Evolutionary conservation across 768 basidiomycete species (phyloP).

Genomic region (Rhodotorula kratochvilovae): DNA sequence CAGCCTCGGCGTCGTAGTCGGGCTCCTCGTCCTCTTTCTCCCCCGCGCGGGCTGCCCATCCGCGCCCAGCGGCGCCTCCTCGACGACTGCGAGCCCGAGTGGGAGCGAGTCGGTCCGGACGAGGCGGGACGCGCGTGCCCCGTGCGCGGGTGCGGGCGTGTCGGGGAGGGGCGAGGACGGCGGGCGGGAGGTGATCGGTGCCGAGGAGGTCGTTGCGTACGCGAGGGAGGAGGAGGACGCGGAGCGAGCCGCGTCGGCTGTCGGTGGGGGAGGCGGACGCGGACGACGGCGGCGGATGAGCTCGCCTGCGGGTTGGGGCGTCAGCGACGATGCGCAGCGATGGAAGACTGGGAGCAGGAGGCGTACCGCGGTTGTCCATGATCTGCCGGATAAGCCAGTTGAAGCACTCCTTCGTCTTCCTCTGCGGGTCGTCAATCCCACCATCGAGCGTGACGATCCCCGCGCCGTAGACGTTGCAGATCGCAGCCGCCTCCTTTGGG

Average conservation of each 20-base stretch:
- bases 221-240: background rate
- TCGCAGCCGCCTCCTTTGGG: constrained; percentile 35
- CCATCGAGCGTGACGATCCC: constrained; percentile 46
- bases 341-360: too few relatives aligned
- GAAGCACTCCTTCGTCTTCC: constrained; percentile 69
- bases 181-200: constrained; percentile 1
- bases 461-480: constrained; percentile 41
- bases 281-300: background rate
- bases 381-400: constrained; percentile 68
- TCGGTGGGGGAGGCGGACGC: constrained; percentile 1
- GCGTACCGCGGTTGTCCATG: constrained; percentile 51
- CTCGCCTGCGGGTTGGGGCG: background rate
- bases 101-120: background rate
- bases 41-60: background rate
- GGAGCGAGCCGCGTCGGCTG: constrained; percentile 13
- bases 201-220: constrained; percentile 10
- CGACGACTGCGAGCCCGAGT: constrained; percentile 5
- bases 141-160: background rate
- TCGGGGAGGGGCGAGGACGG: background rate
- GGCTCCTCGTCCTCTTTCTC: background rate
- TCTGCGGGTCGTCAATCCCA: constrained; percentile 57
- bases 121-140: background rate
- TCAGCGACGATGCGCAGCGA: too few relatives aligned
- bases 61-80: constrained; percentile 3
- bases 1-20: background rate